phyloP scores from a whole-genome alignment of 2,329 filamentous ascomycete species.

The Pseudogymnoascus sp. region DNA sequence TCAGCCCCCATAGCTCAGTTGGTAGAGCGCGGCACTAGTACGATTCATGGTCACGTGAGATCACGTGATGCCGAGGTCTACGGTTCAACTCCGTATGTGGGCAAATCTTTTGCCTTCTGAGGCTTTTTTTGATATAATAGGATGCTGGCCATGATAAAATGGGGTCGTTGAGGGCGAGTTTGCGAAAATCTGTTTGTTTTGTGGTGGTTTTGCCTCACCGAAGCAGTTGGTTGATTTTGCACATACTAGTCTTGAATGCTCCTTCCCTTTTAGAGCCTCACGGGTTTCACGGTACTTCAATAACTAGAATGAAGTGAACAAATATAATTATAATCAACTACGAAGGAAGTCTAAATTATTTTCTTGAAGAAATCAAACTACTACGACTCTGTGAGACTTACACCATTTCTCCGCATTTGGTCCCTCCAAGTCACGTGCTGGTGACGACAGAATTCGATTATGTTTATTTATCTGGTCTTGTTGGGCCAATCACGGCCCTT shows the following conservation, averaged over 20 bases:
- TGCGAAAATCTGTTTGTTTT: neutral
- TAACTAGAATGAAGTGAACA: neutral
- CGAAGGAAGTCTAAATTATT: neutral
- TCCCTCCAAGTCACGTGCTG: neutral
- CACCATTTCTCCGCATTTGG: neutral
- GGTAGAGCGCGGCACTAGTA: slow-evolving; percentile 4
- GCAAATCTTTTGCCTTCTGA: neutral
- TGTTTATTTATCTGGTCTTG: slow-evolving; percentile 2
- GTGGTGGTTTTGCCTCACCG: neutral
- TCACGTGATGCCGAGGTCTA: neutral
- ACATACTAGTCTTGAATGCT: neutral
- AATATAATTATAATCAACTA: neutral
- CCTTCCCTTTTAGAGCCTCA: neutral
- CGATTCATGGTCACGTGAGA: neutral
- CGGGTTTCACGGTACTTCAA: neutral
- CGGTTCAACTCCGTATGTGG: slow-evolving; percentile 1
- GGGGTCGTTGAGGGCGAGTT: neutral
- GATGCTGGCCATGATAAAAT: neutral
- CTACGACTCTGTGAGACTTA: neutral
- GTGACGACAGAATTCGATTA: neutral
- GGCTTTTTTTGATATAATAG: neutral
- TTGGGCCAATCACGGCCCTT: neutral
- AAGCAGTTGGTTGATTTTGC: neutral
- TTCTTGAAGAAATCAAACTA: neutral
- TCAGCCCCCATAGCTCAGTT: slow-evolving; percentile 1